Base-by-base conservation (phyloP, 176 grass and related monocot species). In the Carex kokanica region DNA sequence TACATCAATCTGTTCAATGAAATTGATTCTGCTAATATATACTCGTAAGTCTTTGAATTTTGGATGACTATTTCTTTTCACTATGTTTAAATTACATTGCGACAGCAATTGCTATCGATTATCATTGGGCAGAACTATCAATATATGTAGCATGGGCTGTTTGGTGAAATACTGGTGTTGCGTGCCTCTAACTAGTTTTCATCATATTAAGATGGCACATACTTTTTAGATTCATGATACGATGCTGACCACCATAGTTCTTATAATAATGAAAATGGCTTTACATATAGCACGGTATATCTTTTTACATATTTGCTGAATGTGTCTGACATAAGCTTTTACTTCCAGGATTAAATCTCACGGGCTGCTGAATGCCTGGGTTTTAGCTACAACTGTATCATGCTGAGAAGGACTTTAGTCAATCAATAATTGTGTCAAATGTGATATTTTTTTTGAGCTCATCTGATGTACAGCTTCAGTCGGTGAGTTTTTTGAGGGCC, bases 1-100 rank as follows among this genome's bases (percentile, higher is more conserved):
- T 96, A 86, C 82, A 83, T 96, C 69, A 99, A 99, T 89, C 78
- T 99, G 51, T 93, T 96, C 85, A 92, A 89, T 36, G 97, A 99
- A 67, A 95, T 96, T 75, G 97, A 96, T 90, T n/a, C 78, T n/a
- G 72, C 80, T 67, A 90, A 99, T 90, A 99, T 93, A 83, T 90
- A 93, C 82, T 40, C 25, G 93, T 99, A 86, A 99, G 97, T 89
- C 70, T 70, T 70, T 64, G 45, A 81, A 57, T 47, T 80, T 84
- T 43, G 47, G 7, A 72, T 15, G 38, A 55, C 54, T 67, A 34
- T 83, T 57, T 49, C 45, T 78, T 45, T 64, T 79, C 34, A 49
- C 18, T 78, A 6, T 82, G 45, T 81, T 66, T 32, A 58, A 70
- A 45, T 16, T 63, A 80, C 17, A 72, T 81, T 47, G 6, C 58